Conservation (phyloP, 306 rosid genomes). For the Coriaria nepalensis region DNA sequence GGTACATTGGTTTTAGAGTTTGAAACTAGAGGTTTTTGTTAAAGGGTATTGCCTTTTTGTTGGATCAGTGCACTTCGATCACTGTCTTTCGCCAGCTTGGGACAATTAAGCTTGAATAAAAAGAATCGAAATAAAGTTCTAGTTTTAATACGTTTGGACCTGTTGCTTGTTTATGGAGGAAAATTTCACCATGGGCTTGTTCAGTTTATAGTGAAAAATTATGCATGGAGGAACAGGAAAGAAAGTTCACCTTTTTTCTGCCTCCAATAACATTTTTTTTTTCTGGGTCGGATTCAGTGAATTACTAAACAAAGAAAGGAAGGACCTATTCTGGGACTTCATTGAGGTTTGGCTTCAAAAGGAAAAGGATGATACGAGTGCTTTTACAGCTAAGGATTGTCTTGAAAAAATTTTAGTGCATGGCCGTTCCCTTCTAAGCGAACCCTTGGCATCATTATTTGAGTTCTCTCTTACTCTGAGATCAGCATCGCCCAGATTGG, state of each 20-base stretch:
- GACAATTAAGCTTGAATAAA: no score
- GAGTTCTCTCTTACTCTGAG: constrained; percentile 76
- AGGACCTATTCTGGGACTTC: constrained; percentile 61
- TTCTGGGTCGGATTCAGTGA: constrained; percentile 37
- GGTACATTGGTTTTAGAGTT: no score
- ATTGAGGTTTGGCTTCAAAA: constrained; percentile 52
- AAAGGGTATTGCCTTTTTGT: no score
- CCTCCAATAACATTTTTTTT: constrained; percentile 9
- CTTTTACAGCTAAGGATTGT: constrained; percentile 53
- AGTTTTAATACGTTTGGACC: no score
- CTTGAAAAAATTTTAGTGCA: constrained; percentile 37
- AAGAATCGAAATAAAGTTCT: no score
- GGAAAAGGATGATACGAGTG: constrained; percentile 27
- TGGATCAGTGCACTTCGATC: no score
- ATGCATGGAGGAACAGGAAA: no score
- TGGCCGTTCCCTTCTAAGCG: constrained; percentile 37
- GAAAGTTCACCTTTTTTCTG: neutral
- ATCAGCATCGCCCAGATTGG: constrained; percentile 78
- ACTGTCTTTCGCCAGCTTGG: no score
- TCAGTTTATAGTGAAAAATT: constrained; percentile 4
- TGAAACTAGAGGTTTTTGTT: no score
- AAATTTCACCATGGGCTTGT: no score
- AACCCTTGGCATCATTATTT: constrained; percentile 63
- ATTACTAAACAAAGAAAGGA: constrained; percentile 54
- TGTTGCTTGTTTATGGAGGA: no score